A percentile compares a stretch with the other conserved stretches of the same genome.
These are phyloP conservation scores for Mycena galopus DNA, from an alignment of 768 basidiomycete genomes.

Conservation along the genomic window DNA sequence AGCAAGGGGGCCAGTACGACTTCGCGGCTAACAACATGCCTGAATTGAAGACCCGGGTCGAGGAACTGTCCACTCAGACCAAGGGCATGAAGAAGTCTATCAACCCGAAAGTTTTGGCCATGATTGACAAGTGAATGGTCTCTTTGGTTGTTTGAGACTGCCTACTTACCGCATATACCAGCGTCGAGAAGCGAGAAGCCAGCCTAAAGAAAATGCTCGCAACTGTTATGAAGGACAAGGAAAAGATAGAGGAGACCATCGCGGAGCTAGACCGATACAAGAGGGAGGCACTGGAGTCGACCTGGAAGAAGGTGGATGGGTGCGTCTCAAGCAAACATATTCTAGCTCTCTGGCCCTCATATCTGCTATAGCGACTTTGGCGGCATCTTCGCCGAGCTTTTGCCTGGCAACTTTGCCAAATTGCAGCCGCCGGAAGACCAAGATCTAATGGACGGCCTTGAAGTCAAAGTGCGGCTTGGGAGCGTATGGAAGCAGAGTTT, in stretches of 20 bases:
- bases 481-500: slow-evolving; percentile 98
- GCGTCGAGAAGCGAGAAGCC: slow-evolving; percentile 93
- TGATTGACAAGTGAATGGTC: slow-evolving; percentile 88
- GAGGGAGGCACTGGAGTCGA: slow-evolving; percentile 91
- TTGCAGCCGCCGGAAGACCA: slow-evolving; percentile 93
- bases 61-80: slow-evolving; percentile 82
- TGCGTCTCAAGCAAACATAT: slow-evolving; percentile 54
- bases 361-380: slow-evolving; percentile 86
- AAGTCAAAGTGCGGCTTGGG: slow-evolving; percentile 96
- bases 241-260: slow-evolving; percentile 95
- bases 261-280: slow-evolving; percentile 94
- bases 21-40: slow-evolving; percentile 76
- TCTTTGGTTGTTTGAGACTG: neutral
- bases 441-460: slow-evolving; percentile 94
- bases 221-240: slow-evolving; percentile 91
- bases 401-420: slow-evolving; percentile 97
- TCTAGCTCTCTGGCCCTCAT: neutral
- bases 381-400: slow-evolving; percentile 92
- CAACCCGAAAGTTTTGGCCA: slow-evolving; percentile 94
- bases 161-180: slow-evolving; percentile 44
- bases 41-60: slow-evolving; percentile 71
- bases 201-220: slow-evolving; percentile 90
- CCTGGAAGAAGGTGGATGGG: slow-evolving; percentile 97
- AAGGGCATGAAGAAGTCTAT: slow-evolving; percentile 95
- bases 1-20: slow-evolving; percentile 84